Evolutionary conservation across 148 eudicot species (phyloP).

Genomic region (Cornus suecica): DNA sequence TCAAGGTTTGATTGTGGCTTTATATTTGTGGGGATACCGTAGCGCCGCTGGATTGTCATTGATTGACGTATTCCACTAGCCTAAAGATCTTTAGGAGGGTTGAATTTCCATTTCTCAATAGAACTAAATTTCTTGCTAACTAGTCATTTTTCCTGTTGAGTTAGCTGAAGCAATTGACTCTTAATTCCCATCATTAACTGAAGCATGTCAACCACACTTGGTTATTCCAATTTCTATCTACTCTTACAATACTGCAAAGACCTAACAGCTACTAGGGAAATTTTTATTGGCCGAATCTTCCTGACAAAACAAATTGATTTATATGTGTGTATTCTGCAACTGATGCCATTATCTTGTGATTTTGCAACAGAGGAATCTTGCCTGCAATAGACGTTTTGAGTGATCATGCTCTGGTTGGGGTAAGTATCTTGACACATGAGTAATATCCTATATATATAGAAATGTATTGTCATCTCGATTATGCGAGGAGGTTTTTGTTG

Average conservation of each 20-base stretch:
- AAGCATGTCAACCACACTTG: background rate
- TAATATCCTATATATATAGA: background rate
- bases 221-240: background rate
- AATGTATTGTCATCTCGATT: background rate
- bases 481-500: no score
- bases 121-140: background rate
- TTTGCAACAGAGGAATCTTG: constrained; percentile 71
- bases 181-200: background rate
- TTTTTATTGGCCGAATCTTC: background rate
- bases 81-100: background rate
- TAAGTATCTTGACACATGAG: constrained; percentile 28
- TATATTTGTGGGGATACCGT: background rate
- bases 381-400: constrained; percentile 66
- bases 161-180: background rate
- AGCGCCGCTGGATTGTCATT: background rate
- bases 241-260: background rate
- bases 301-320: background rate
- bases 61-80: background rate
- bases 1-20: background rate
- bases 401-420: constrained; percentile 53
- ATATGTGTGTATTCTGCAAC: background rate
- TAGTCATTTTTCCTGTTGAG: background rate
- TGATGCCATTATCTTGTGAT: background rate
- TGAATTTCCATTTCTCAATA: background rate
- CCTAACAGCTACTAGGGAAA: background rate